phyloP scores from a whole-genome alignment of 2,329 filamentous ascomycete genomes.

The Nannizziopsis barbatae region DNA sequence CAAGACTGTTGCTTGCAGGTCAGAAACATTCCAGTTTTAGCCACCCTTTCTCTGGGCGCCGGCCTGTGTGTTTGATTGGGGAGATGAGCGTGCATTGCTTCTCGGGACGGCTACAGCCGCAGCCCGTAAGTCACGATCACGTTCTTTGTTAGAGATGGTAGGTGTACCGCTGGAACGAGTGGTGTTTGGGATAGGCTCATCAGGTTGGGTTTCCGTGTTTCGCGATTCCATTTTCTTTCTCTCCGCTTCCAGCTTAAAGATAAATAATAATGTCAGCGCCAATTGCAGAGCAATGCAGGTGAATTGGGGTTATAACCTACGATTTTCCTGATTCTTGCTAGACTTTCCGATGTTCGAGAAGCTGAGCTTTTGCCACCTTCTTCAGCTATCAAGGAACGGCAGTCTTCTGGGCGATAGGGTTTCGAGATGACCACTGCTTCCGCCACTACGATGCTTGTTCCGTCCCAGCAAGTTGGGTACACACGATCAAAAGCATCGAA shows the following conservation, averaged over 20 bases:
- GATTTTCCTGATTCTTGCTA: constrained; percentile 39
- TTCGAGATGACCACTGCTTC: constrained; percentile 49
- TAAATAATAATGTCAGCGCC: constrained; percentile 13
- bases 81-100: constrained; percentile 9
- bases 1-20: not conserved
- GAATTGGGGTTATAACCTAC: constrained; percentile 23
- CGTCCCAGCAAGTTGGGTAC: constrained; percentile 51
- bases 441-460: constrained; percentile 48
- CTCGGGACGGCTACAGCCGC: constrained; percentile 13
- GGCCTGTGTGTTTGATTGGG: constrained; percentile 2
- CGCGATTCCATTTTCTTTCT: constrained; percentile 38
- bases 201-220: constrained; percentile 18
- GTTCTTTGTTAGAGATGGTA: not conserved
- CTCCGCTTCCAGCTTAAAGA: constrained; percentile 42
- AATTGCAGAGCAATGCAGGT: not conserved
- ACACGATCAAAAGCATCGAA: constrained; percentile 52
- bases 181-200: constrained; percentile 3
- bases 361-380: constrained; percentile 28
- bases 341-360: not conserved
- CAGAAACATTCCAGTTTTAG: not conserved
- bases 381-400: constrained; percentile 33
- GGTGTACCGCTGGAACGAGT: not conserved
- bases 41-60: constrained; percentile 13
- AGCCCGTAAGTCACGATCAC: constrained; percentile 9
- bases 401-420: constrained; percentile 49